Evolutionary conservation across 1,284 basidiomycete species (phyloP).

Genomic region (Schizopora paradoxa): DNA sequence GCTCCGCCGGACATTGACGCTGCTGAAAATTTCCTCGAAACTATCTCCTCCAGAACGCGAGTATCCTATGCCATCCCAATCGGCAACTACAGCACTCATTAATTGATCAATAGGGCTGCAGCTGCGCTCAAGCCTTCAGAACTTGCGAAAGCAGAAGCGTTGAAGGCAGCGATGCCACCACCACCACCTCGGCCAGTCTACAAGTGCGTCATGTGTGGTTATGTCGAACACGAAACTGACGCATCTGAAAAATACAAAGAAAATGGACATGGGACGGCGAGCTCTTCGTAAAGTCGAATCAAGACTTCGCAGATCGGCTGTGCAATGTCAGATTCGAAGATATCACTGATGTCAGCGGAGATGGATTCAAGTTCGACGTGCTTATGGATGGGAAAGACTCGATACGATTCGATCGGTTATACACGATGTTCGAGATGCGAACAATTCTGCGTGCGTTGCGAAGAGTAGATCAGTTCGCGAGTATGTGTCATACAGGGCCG

Average conservation of each 20-base stretch:
- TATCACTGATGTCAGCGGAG: constrained; percentile 32
- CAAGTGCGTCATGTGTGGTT: too few species aligned
- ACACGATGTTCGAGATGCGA: constrained; percentile 40
- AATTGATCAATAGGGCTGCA: too few species aligned
- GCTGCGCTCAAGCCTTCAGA: too few species aligned
- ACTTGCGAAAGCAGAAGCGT: too few species aligned
- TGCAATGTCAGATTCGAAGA: constrained; percentile 47
- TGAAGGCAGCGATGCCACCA: too few species aligned
- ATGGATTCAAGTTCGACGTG: constrained; percentile 46
- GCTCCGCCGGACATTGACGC: too few species aligned
- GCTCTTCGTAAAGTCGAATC: constrained; percentile 29
- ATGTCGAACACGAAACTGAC: too few species aligned
- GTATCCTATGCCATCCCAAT: too few species aligned
- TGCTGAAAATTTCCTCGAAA: too few species aligned
- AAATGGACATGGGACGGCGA: constrained; percentile 49
- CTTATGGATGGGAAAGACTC: constrained; percentile 35
- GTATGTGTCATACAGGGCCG: constrained; percentile 34
- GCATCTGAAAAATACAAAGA: constrained; percentile 26
- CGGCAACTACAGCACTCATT: too few species aligned
- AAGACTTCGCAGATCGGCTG: constrained; percentile 34
- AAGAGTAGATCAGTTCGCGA: constrained; percentile 46
- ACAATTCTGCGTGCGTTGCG: constrained; percentile 44
- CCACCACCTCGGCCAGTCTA: too few species aligned
- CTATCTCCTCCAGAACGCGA: too few species aligned
- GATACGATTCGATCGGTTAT: constrained; percentile 42